Conservation (phyloP, 345 rosid genomes). For the Camelina sativa region DNA sequence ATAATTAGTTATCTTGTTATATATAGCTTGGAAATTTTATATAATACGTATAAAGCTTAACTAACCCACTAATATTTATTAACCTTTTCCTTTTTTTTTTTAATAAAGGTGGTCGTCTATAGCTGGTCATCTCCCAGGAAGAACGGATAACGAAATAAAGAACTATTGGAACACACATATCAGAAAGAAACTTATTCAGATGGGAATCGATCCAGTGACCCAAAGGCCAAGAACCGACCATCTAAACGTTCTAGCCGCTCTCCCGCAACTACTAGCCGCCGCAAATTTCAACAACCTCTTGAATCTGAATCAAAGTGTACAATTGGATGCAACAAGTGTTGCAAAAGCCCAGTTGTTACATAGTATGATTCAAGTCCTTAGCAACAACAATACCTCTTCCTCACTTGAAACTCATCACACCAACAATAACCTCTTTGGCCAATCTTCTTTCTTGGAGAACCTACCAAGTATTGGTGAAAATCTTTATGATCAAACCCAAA, state of each 20-base stretch:
- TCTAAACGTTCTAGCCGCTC: conserved; percentile 54
- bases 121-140: conserved; percentile 49
- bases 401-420: conserved; percentile 41
- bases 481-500: conserved; percentile 42
- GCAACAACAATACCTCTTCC: conserved; percentile 35
- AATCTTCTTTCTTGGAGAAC: conserved; percentile 43
- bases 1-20: conserved; percentile 5
- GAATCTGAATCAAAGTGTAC: conserved; percentile 47
- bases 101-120: conserved; percentile 45
- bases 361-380: conserved; percentile 54
- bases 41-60: conserved; percentile 28
- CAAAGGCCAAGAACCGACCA: conserved; percentile 49
- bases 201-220: conserved; percentile 46
- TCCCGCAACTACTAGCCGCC: conserved; percentile 64
- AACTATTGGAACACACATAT: conserved; percentile 48
- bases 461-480: conserved; percentile 30
- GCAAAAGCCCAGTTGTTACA: conserved; percentile 62
- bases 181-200: conserved; percentile 45
- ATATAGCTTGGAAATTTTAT: conserved; percentile 10
- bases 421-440: conserved; percentile 36
- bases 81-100: not conserved
- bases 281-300: conserved; percentile 55
- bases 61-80: conserved; percentile 27
- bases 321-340: conserved; percentile 55
- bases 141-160: conserved; percentile 47